Evolutionary conservation across 306 rosid species (phyloP).

Genomic region (Benincasa hispida): DNA sequence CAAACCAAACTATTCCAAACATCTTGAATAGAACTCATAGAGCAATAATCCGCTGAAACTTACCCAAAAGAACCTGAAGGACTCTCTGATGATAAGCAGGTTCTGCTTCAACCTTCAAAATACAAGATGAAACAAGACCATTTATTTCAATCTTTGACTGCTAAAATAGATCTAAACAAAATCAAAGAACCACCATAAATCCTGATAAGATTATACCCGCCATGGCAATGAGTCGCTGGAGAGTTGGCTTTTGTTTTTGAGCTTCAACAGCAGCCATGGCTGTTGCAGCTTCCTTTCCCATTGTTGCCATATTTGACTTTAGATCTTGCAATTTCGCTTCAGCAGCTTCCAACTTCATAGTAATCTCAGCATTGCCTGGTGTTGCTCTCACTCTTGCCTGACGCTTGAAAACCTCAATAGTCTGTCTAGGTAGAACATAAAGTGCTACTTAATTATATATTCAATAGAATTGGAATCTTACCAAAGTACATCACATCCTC

Average conservation of each 20-base stretch:
- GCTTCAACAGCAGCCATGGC: slow-evolving; percentile 99
- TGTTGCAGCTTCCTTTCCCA: slow-evolving; percentile 97
- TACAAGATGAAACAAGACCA: slow-evolving; percentile 10
- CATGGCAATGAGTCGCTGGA: slow-evolving; percentile 91
- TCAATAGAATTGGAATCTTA: background rate
- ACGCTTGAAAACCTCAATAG: slow-evolving; percentile 86
- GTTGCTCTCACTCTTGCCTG: slow-evolving; percentile 78
- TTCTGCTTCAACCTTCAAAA: slow-evolving; percentile 81
- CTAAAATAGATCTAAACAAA: background rate
- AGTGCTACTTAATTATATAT: background rate
- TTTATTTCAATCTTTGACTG: slow-evolving; percentile 1
- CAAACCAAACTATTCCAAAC: no score
- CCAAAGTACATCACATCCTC: background rate
- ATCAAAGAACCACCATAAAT: background rate
- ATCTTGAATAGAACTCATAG: no score
- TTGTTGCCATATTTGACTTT: slow-evolving; percentile 68
- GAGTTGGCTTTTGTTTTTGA: slow-evolving; percentile 90
- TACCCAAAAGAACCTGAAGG: slow-evolving; percentile 67
- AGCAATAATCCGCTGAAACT: no score
- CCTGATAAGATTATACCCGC: slow-evolving; percentile 23
- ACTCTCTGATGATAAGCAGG: slow-evolving; percentile 77
- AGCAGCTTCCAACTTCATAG: slow-evolving; percentile 74
- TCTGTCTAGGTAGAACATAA: slow-evolving; percentile 74
- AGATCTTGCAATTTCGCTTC: slow-evolving; percentile 80
- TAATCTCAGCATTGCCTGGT: slow-evolving; percentile 60